These are phyloP conservation scores for Lactarius evosmus DNA, from an alignment of 768 basidiomycete species.

Conservation along the genomic window DNA sequence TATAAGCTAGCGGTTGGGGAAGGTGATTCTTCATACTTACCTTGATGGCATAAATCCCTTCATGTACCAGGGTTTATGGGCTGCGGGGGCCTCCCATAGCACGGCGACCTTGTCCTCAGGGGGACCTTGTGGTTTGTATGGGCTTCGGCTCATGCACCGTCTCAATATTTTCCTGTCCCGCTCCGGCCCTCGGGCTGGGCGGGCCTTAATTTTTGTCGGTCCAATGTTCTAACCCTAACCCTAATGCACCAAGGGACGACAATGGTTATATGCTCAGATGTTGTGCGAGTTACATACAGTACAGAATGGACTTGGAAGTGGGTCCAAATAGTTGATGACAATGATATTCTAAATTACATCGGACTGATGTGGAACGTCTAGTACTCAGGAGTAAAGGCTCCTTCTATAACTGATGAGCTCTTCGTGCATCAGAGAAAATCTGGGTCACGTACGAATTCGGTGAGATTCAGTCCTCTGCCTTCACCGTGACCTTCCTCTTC, in stretches of 20 bases:
- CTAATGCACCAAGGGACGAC: neutral
- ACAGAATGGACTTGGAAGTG: neutral
- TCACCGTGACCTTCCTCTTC: constrained; percentile 21
- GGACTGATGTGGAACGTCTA: neutral
- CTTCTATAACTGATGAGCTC: neutral
- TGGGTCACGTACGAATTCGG: constrained; percentile 3
- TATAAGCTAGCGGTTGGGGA: neutral
- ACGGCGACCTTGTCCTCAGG: constrained; percentile 33
- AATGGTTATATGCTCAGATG: neutral
- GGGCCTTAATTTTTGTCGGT: constrained; percentile 26
- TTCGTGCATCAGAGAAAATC: neutral
- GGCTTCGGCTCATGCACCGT: constrained; percentile 74
- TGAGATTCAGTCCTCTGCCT: constrained; percentile 13
- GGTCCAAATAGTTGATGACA: neutral
- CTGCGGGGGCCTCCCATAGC: constrained; percentile 31
- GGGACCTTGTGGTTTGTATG: constrained; percentile 37
- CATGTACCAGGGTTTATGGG: constrained; percentile 31
- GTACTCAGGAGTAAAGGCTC: neutral
- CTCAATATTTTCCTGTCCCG: constrained; percentile 77
- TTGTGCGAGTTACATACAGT: neutral
- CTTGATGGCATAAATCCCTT: constrained; percentile 33
- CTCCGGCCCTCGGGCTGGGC: constrained; percentile 45
- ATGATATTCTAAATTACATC: neutral
- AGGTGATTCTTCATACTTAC: constrained; percentile 30
- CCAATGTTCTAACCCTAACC: constrained; percentile 16